These are phyloP conservation scores for Sphagnum magellanicum DNA, from an alignment of 228 moss, liverwort and hornwort species.

Conservation along the genomic window DNA sequence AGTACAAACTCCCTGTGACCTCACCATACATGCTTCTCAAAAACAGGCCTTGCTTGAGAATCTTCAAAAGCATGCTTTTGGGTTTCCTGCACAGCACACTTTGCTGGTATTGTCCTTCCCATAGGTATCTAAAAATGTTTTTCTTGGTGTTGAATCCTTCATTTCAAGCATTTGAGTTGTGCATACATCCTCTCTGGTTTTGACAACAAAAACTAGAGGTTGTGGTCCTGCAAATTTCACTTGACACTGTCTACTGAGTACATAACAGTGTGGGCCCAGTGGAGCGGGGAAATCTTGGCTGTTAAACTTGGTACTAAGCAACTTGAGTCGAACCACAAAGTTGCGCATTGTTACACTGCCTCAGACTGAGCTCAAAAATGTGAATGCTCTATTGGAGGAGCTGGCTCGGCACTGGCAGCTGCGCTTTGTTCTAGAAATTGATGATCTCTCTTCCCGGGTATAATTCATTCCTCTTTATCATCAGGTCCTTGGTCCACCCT, in stretches of 20 bases:
- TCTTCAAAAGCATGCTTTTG: slow-evolving; percentile 29
- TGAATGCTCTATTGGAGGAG: slow-evolving; percentile 30
- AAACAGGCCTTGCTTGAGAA: slow-evolving; percentile 20
- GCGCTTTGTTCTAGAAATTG: slow-evolving; percentile 33
- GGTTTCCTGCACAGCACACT: slow-evolving; percentile 28
- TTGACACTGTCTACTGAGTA: not conserved
- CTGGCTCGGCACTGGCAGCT: slow-evolving; percentile 42
- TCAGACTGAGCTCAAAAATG: slow-evolving; percentile 26
- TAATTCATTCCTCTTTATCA: not conserved
- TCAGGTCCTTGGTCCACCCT: not conserved
- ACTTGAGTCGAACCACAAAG: slow-evolving; percentile 19
- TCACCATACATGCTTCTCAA: slow-evolving; percentile 25
- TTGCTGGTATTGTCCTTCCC: slow-evolving; percentile 16
- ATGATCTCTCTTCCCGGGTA: slow-evolving; percentile 33
- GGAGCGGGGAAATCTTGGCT: slow-evolving; percentile 37
- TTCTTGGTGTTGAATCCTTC: too few relatives aligned
- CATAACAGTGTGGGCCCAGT: slow-evolving; percentile 27
- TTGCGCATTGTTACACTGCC: slow-evolving; percentile 28
- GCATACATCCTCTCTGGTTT: too few relatives aligned
- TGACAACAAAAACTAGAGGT: not conserved
- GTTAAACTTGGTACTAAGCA: slow-evolving; percentile 22
- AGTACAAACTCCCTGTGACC: slow-evolving; percentile 13
- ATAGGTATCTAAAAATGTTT: too few relatives aligned
- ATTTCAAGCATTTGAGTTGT: too few relatives aligned
- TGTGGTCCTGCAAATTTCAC: not conserved